Percentiles rank a stretch among this genome's conserved stretches.
Conservation (phyloP, 495 filamentous ascomycete species). For the Neurospora tetrasperma region DNA sequence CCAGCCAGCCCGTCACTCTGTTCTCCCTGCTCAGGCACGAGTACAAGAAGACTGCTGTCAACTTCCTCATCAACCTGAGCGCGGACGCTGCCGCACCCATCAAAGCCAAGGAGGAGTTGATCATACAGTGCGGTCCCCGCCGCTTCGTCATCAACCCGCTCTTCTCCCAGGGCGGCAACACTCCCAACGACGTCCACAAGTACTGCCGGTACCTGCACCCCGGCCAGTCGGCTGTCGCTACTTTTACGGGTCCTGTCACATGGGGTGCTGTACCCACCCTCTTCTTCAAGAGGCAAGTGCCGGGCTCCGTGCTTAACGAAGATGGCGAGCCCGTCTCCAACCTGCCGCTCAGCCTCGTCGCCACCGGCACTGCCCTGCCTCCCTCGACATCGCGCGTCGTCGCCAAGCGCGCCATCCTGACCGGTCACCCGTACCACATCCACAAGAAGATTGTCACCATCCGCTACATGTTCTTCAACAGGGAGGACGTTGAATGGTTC, state of each 20-base stretch:
- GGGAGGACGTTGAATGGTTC: conserved; percentile 91
- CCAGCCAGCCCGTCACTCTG: conserved; percentile 52
- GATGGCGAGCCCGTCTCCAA: conserved; percentile 18
- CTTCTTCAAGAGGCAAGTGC: conserved; percentile 56
- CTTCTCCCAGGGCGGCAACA: conserved; percentile 73
- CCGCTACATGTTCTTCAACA: conserved; percentile 99
- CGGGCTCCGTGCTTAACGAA: conserved; percentile 19
- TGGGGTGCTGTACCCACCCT: conserved; percentile 87
- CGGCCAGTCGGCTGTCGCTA: conserved; percentile 80
- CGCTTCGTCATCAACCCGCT: conserved; percentile 80
- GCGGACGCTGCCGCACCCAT: conserved; percentile 61
- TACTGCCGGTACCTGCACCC: conserved; percentile 90
- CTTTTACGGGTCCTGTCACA: conserved; percentile 79
- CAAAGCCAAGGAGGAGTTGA: conserved; percentile 79
- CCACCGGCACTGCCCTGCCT: conserved; percentile 72
- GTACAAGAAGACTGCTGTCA: conserved; percentile 80
- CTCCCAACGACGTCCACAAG: conserved; percentile 92
- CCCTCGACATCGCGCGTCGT: conserved; percentile 72
- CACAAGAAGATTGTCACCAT: conserved; percentile 94
- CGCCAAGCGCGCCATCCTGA: conserved; percentile 88
- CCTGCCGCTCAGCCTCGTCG: conserved; percentile 56
- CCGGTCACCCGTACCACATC: conserved; percentile 95
- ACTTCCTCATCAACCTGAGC: conserved; percentile 74
- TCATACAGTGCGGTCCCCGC: conserved; percentile 80
- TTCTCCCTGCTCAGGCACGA: conserved; percentile 88